These are phyloP conservation scores for Flaveria trinervia DNA, from an alignment of 129 eudicot species.

Conservation along the genomic window DNA sequence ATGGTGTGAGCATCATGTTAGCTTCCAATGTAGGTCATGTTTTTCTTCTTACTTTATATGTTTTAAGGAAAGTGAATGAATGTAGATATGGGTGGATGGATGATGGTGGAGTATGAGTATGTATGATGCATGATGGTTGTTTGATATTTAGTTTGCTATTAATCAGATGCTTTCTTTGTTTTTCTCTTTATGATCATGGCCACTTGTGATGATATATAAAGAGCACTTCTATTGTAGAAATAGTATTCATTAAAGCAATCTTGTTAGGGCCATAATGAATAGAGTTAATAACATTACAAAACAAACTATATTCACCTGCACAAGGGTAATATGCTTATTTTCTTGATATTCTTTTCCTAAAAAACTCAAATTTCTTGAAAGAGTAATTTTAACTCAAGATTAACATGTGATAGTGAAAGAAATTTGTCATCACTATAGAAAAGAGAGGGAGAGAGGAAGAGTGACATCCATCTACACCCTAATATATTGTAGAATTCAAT, in stretches of 20 bases:
- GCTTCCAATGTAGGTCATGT: conserved; percentile 41
- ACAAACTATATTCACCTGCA: conserved; percentile 20
- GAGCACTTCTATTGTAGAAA: not conserved
- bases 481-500: not conserved
- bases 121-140: conserved; percentile 43
- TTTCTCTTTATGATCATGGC: conserved; percentile 12
- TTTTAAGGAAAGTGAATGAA: conserved; percentile 39
- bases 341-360: not conserved
- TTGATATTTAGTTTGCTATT: conserved; percentile 20
- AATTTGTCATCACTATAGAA: too few relatives aligned
- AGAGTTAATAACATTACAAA: not conserved
- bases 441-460: too few relatives aligned
- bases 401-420: not conserved
- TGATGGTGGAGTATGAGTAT: conserved; percentile 48
- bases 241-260: conserved; percentile 15
- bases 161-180: conserved; percentile 28
- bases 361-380: too few relatives aligned
- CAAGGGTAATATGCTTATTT: conserved; percentile 14
- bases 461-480: too few relatives aligned
- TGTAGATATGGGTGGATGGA: conserved; percentile 39
- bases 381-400: too few relatives aligned
- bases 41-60: conserved; percentile 21
- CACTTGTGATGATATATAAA: conserved; percentile 16
- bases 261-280: conserved; percentile 7
- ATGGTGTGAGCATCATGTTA: conserved; percentile 32